Evolutionary conservation across 257 asterid genomes (phyloP).

Genomic region (Capsicum chinense): DNA sequence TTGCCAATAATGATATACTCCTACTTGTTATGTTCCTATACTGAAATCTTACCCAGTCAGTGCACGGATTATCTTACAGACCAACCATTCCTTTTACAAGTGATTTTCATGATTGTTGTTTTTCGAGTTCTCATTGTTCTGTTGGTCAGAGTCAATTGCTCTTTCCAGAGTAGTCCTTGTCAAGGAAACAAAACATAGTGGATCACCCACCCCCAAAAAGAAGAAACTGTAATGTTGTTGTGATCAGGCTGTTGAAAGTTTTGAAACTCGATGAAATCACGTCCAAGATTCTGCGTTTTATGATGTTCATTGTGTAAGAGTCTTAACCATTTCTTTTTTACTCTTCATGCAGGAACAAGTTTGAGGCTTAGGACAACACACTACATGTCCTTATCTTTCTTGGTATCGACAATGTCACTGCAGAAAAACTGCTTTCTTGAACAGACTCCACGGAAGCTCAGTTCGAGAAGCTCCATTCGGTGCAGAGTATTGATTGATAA

Average conservation of each 20-base stretch:
- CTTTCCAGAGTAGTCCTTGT: constrained; percentile 36
- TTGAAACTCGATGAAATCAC: constrained; percentile 20
- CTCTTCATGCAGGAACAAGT: background rate
- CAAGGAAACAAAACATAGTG: constrained; percentile 56
- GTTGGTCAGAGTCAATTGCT: constrained; percentile 35
- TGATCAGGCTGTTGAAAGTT: constrained; percentile 33
- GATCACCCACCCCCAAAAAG: constrained; percentile 58
- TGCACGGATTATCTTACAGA: background rate
- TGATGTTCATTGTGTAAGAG: background rate
- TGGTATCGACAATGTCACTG: background rate
- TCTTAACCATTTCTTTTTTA: background rate
- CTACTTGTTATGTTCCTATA: background rate
- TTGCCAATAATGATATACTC: background rate
- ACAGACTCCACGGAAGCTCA: background rate
- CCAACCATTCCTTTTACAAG: constrained; percentile 29
- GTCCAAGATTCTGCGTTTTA: background rate
- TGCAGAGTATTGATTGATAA: background rate
- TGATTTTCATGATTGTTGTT: constrained; percentile 39
- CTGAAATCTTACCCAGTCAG: background rate
- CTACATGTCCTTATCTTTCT: constrained; percentile 3
- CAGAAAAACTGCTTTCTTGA: background rate
- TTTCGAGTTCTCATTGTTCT: constrained; percentile 39
- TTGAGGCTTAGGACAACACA: background rate
- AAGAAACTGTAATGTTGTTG: constrained; percentile 44
- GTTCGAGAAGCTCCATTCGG: background rate